Evolutionary conservation across 352 stramenopile genomes (phyloP).

Genomic region (Pythium brassicae): DNA sequence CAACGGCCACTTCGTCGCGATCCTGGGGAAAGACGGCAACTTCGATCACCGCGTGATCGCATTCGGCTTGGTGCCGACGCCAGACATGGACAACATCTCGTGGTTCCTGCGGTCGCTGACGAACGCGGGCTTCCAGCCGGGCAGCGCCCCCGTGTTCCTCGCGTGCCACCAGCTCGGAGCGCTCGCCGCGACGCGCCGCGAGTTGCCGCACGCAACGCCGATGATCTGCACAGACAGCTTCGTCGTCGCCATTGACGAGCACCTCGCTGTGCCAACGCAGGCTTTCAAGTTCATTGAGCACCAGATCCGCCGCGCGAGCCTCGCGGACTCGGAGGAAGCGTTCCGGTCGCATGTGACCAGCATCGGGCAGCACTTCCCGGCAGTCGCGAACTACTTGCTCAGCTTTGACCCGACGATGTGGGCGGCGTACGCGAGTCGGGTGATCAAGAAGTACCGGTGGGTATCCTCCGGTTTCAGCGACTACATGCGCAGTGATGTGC

Average conservation of each 20-base stretch:
- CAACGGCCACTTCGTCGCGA: conserved; percentile 49
- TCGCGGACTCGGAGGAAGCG: conserved; percentile 27
- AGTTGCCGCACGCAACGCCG: conserved; percentile 49
- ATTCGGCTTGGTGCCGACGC: conserved; percentile 61
- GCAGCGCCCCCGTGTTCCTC: conserved; percentile 54
- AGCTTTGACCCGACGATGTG: conserved; percentile 63
- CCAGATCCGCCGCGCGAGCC: conserved; percentile 40
- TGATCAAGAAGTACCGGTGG: conserved; percentile 63
- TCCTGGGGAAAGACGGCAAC: conserved; percentile 69
- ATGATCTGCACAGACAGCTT: conserved; percentile 74
- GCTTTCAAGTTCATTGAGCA: conserved; percentile 56
- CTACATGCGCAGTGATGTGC: conserved; percentile 51
- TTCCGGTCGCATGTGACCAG: conserved; percentile 4
- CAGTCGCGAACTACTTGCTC: conserved; percentile 50
- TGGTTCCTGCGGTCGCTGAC: conserved; percentile 69
- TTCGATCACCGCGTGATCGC: conserved; percentile 63
- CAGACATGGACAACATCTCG: conserved; percentile 63
- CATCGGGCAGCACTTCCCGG: conserved; percentile 9
- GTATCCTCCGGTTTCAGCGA: conserved; percentile 13
- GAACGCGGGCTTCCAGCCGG: conserved; percentile 40
- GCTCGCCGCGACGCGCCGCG: conserved; percentile 44
- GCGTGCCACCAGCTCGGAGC: conserved; percentile 55
- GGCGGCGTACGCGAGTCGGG: conserved; percentile 61
- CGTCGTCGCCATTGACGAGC: conserved; percentile 58
- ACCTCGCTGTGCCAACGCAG: conserved; percentile 50